Conservation (phyloP, 2,329 filamentous ascomycete genomes). For the Septoria petroselini region DNA sequence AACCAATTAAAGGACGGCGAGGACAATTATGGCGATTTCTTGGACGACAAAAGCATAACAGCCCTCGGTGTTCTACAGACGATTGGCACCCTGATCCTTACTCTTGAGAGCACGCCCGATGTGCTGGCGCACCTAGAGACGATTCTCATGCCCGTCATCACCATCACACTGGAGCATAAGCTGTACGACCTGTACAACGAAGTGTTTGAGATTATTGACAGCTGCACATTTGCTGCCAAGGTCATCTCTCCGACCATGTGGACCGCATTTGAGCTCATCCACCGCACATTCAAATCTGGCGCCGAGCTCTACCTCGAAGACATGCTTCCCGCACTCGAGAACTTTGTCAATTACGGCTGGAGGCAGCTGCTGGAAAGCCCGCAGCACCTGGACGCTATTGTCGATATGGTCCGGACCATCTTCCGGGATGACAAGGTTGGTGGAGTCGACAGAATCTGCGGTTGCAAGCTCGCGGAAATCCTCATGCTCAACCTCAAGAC, state of each 20-base stretch:
- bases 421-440: slow-evolving; percentile 90
- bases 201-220: slow-evolving; percentile 98
- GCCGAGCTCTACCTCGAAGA: slow-evolving; percentile 97
- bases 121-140: slow-evolving; percentile 92
- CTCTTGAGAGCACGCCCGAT: slow-evolving; percentile 93
- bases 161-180: slow-evolving; percentile 94
- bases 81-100: slow-evolving; percentile 94
- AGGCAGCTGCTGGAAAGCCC: slow-evolving; percentile 77
- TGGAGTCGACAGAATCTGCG: slow-evolving; percentile 91
- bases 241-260: slow-evolving; percentile 95
- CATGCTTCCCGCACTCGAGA: slow-evolving; percentile 96
- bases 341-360: slow-evolving; percentile 92
- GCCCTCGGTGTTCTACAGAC: slow-evolving; percentile 94
- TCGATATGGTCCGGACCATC: slow-evolving; percentile 92
- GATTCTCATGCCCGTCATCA: slow-evolving; percentile 94
- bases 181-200: slow-evolving; percentile 97
- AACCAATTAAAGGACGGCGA: slow-evolving; percentile 74
- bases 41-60: slow-evolving; percentile 98
- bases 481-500: slow-evolving; percentile 94
- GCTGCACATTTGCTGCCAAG: slow-evolving; percentile 97
- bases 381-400: slow-evolving; percentile 80
- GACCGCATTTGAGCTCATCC: slow-evolving; percentile 95
- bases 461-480: slow-evolving; percentile 94
- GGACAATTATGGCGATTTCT: slow-evolving; percentile 79
- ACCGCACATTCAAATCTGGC: slow-evolving; percentile 93